Evolutionary conservation across 2,329 filamentous ascomycete genomes (phyloP).

Genomic region (Botryosphaeria dothidea): DNA sequence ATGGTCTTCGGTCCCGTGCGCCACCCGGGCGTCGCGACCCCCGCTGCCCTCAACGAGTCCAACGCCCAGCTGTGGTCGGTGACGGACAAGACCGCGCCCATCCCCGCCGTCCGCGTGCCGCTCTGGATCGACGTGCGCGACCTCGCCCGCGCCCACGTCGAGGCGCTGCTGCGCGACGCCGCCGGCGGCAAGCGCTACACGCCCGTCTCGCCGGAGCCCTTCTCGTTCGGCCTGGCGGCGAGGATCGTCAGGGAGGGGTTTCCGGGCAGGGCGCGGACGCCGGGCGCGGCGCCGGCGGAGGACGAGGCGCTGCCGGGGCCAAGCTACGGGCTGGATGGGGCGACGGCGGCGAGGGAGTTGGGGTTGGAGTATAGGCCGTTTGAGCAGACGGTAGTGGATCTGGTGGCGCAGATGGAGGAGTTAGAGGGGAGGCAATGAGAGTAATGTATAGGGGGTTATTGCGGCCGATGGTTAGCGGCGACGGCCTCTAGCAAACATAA

Average conservation of each 20-base stretch:
- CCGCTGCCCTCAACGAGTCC: slow-evolving; percentile 27
- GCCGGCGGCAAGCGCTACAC: slow-evolving; percentile 45
- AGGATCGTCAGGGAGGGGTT: slow-evolving; percentile 47
- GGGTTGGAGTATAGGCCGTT: slow-evolving; percentile 41
- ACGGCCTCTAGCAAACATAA: no score
- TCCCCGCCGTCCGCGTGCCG: slow-evolving; percentile 43
- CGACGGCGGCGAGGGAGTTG: slow-evolving; percentile 43
- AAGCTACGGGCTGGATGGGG: slow-evolving; percentile 46
- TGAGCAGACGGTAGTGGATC: slow-evolving; percentile 38
- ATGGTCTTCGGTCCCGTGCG: slow-evolving; percentile 30
- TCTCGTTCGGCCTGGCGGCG: slow-evolving; percentile 49
- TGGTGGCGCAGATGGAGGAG: slow-evolving; percentile 29
- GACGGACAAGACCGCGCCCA: slow-evolving; percentile 30
- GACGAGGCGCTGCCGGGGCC: slow-evolving; percentile 27
- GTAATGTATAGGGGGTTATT: no score
- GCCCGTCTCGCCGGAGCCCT: slow-evolving; percentile 45
- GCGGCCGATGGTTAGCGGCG: no score
- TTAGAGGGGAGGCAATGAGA: slow-evolving; percentile 25
- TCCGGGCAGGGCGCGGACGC: slow-evolving; percentile 34
- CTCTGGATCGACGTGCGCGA: slow-evolving; percentile 53
- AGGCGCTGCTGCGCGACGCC: slow-evolving; percentile 38
- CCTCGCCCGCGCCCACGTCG: slow-evolving; percentile 47
- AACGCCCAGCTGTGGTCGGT: slow-evolving; percentile 27
- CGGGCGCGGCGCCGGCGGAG: slow-evolving; percentile 35
- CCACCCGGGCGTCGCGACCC: slow-evolving; percentile 17